Evolutionary conservation across 352 stramenopile species (phyloP).

Genomic region (Phytopythium vexans): DNA sequence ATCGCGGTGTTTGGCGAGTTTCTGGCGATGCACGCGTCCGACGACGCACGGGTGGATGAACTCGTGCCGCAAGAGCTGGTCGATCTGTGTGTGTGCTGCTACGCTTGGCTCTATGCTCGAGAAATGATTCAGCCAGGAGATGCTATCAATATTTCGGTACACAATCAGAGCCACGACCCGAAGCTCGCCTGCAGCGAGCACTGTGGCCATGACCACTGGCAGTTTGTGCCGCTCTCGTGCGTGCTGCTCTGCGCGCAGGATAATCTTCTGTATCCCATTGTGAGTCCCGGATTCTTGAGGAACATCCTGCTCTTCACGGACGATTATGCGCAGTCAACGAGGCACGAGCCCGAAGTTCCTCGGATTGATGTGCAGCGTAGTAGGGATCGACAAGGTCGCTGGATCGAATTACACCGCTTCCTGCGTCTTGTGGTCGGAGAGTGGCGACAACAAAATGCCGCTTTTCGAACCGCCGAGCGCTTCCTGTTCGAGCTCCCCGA

Average conservation of each 20-base stretch:
- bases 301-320: conserved; percentile 51
- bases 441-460: conserved; percentile 61
- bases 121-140: conserved; percentile 59
- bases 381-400: conserved; percentile 7
- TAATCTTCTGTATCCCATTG: conserved; percentile 65
- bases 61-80: conserved; percentile 45
- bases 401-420: conserved; percentile 70
- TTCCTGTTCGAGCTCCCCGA: conserved; percentile 42
- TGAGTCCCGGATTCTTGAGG: conserved; percentile 53
- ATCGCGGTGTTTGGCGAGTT: conserved; percentile 69
- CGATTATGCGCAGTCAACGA: conserved; percentile 42
- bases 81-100: conserved; percentile 48
- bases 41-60: conserved; percentile 16
- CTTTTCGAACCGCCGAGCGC: conserved; percentile 48
- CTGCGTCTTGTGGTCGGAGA: conserved; percentile 61
- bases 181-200: too few species aligned
- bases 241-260: conserved; percentile 64
- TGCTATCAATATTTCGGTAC: neutral
- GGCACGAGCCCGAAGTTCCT: too few species aligned
- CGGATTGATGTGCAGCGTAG: too few species aligned
- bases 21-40: conserved; percentile 37
- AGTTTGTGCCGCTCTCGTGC: conserved; percentile 52
- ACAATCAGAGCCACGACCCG: too few species aligned
- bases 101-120: conserved; percentile 59
- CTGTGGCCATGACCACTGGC: conserved; percentile 35